phyloP scores from a whole-genome alignment of 257 asterid species.

The Salvia rosmarinus region DNA sequence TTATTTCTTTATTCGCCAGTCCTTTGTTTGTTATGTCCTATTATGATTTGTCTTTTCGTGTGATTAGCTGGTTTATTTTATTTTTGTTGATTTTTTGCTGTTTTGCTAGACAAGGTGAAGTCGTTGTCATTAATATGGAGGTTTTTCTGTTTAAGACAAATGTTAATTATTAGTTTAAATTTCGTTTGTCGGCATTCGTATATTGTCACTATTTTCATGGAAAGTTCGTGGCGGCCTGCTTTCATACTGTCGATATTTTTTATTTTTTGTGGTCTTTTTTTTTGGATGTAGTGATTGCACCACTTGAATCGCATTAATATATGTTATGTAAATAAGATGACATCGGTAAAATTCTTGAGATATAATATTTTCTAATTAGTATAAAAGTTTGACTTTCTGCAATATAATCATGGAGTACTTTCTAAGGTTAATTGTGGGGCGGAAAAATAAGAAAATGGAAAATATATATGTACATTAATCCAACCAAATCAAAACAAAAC shows the following conservation, averaged over 20 bases:
- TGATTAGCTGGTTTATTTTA: constrained; percentile 45
- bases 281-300: no score
- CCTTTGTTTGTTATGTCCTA: constrained; percentile 35
- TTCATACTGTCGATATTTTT: neutral
- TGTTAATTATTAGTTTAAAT: neutral
- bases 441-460: no score
- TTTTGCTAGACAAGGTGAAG: constrained; percentile 40
- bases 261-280: no score
- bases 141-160: constrained; percentile 34
- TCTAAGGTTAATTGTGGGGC: no score
- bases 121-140: constrained; percentile 43
- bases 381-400: no score
- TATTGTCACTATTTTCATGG: constrained; percentile 14
- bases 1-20: constrained; percentile 15
- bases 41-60: constrained; percentile 46
- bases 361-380: no score
- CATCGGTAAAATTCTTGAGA: no score
- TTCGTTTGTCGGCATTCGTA: constrained; percentile 39
- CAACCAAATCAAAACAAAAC: no score
- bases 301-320: no score
- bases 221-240: constrained; percentile 29
- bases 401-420: no score
- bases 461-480: no score
- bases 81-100: constrained; percentile 16
- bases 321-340: no score